Base-by-base conservation (phyloP, 1,139 yeast genomes). In the Magnusiomyces suaveolens region DNA sequence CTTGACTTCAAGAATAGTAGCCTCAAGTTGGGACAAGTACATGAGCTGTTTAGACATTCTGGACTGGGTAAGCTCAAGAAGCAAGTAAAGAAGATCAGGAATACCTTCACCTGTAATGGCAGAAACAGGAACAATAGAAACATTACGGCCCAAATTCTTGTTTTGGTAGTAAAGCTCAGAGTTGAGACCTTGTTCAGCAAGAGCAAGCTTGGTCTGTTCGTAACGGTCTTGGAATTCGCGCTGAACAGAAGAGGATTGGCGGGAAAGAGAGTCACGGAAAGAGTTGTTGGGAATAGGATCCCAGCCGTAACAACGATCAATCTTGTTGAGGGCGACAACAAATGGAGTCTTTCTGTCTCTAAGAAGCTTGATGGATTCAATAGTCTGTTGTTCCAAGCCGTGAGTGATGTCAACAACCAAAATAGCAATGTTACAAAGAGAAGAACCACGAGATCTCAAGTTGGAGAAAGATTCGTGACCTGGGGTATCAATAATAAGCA, bases 81-180 rank as follows among this genome's bases (percentile, higher is more conserved):
- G 78, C 71, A 94, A 80, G 92, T 96, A 90, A 68, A 94, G 82
- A 74, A 94, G 79, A 81, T 94, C 99, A 50, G 99, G 98, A 64
- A 94, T 94, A 84, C 99, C 99, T 74, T 94, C 99, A 72, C 98
- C 99, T 32, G 97, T 90, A 51, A 90, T 95, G 56, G 99, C 98
- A 59, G 97, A 90, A 16, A 98, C 92, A 63, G 99, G 98, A 54
- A 94, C 96, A 65, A 94, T 84, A 43, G 97, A 89, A 57, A 94
- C 98, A 66, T 84, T 87, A 71, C 87, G 87, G 57, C 97, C 75
- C 79, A 92, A 76, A 74, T 90, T 92, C 72, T 86, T 87, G 79
- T 94, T 94, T 72, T 92, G 88, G 83, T 78, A 92, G 74, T 94
- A 94, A 62, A 92, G 80, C 74, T 92, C 98, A 53, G 97, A 87